Evolutionary conservation across 441 rosid species (phyloP), one percentile per base, ranked within the genome.

Genomic region (California macrophylla): DNA sequence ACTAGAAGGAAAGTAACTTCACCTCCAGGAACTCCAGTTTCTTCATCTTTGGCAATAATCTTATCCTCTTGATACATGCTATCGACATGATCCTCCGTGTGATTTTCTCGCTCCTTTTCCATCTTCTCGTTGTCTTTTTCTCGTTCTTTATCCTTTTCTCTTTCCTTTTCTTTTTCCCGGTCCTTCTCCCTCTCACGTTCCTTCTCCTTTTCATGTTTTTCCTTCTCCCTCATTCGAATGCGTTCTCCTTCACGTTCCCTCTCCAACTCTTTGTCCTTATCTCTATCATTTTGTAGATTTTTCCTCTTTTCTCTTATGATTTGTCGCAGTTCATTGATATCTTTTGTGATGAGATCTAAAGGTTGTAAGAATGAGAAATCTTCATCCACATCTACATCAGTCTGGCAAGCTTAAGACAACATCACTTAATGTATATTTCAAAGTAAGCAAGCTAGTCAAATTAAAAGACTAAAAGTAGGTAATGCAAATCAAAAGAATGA

Each of bases 291-390:
- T 30, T 77, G 84, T 72, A 83, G 50, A 76, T 72, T 87, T 80
- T 84, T 90, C 88, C 79, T 92, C 75, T 77, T 90, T 26, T 90
- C 99, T 80, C 78, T 89, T 50, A 90, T 83, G 77, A 95, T 85
- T 71, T 88, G 85, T 50, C 83, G 89, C 78, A 95, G 77, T 75
- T 92, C 92, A 76, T 75, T 71, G 2, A 90, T 91, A 87, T 90
- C 90, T 80, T 90, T 92, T 42, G 99, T 87, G 21, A 95, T 95
- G 67, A 95, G 86, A 83, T 95, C 99, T 85, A 95, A 78, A 6
- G 99, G 99, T 81, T 92, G 93, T 78, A 95, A 82, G 78, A 95
- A 87, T 25, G 95, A 95, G 83, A 95, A 95, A 81, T 95, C 99
- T 78, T 92, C 99, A 52, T 95, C 99, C 72, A 82, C 81, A 73